phyloP scores from a whole-genome alignment of 257 asterid species.

The Schizonepeta tenuifolia region DNA sequence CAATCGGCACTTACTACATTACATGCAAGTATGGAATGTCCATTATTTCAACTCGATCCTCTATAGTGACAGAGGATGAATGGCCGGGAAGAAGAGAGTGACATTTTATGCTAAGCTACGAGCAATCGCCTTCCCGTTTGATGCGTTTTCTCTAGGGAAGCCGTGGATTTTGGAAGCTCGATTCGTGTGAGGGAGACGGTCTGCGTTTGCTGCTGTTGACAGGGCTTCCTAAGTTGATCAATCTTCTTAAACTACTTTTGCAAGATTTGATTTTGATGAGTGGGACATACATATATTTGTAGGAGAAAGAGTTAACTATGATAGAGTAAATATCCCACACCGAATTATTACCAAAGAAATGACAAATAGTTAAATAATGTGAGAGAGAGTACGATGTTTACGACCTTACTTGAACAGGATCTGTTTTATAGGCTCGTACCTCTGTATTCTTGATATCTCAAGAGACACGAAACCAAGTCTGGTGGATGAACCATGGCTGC shows the following conservation, averaged over 20 bases:
- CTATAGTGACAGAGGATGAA: too few species aligned
- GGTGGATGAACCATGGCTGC: conserved; percentile 29
- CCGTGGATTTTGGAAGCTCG: too few species aligned
- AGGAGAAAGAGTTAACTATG: too few species aligned
- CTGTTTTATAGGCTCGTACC: not conserved
- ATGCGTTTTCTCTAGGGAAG: conserved; percentile 57
- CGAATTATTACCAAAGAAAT: not conserved
- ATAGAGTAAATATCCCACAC: conserved; percentile 12
- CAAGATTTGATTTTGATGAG: conserved; percentile 48
- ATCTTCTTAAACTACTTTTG: conserved; percentile 50
- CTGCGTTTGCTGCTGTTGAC: conserved; percentile 53
- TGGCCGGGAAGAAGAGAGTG: conserved; percentile 52
- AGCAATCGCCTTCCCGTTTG: conserved; percentile 50
- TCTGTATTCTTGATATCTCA: conserved; percentile 22
- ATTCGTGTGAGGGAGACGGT: conserved; percentile 38
- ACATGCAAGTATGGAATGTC: conserved; percentile 55
- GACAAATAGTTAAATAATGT: too few species aligned
- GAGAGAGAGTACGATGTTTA: not conserved
- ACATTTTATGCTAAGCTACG: conserved; percentile 57
- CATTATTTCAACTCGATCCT: too few species aligned
- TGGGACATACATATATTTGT: conserved; percentile 40
- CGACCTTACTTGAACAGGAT: conserved; percentile 39
- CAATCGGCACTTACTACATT: conserved; percentile 56
- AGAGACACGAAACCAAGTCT: conserved; percentile 35
- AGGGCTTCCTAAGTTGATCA: conserved; percentile 48